phyloP scores from a whole-genome alignment of 495 filamentous ascomycete genomes.

The Lichenothelia convexa region DNA sequence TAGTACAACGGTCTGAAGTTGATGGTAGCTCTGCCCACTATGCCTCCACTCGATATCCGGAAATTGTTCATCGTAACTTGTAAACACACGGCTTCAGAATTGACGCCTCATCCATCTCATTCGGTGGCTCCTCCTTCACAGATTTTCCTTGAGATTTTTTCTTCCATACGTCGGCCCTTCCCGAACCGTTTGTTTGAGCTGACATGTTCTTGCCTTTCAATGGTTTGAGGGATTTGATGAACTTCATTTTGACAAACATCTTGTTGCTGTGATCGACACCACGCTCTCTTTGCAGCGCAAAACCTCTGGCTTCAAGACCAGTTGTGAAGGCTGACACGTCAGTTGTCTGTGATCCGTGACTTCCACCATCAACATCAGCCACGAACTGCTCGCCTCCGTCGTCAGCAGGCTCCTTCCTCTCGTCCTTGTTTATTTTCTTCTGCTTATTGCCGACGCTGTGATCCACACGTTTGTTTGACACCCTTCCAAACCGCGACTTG shows the following conservation, averaged over 20 bases:
- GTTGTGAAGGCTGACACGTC: conserved; percentile 81
- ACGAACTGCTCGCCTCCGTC: conserved; percentile 22
- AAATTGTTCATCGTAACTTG: conserved; percentile 54
- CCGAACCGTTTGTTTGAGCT: conserved; percentile 17
- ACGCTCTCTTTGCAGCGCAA: conserved; percentile 43
- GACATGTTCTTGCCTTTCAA: conserved; percentile 48
- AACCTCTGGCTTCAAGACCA: conserved; percentile 58
- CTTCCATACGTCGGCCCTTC: conserved; percentile 27
- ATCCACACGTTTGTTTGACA: conserved; percentile 31
- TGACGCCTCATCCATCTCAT: conserved; percentile 31
- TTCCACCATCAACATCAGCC: conserved; percentile 29
- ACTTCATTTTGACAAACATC: conserved; percentile 96
- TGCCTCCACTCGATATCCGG: too few relatives aligned
- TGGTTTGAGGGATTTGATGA: conserved; percentile 59
- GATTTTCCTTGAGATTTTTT: conserved; percentile 16
- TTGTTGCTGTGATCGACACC: conserved; percentile 71
- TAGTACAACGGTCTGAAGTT: too few relatives aligned
- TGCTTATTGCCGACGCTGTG: conserved; percentile 43
- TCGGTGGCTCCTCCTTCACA: conserved; percentile 28
- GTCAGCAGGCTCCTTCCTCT: conserved; percentile 25
- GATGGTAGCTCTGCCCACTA: too few relatives aligned
- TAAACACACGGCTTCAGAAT: conserved; percentile 95
- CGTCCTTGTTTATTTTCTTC: conserved; percentile 30
- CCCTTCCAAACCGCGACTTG: conserved; percentile 68
- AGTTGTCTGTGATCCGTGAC: conserved; percentile 37